These are phyloP conservation scores for Scenedesmus sp. DNA, from an alignment of 163 green algal species.

Conservation along the genomic window DNA sequence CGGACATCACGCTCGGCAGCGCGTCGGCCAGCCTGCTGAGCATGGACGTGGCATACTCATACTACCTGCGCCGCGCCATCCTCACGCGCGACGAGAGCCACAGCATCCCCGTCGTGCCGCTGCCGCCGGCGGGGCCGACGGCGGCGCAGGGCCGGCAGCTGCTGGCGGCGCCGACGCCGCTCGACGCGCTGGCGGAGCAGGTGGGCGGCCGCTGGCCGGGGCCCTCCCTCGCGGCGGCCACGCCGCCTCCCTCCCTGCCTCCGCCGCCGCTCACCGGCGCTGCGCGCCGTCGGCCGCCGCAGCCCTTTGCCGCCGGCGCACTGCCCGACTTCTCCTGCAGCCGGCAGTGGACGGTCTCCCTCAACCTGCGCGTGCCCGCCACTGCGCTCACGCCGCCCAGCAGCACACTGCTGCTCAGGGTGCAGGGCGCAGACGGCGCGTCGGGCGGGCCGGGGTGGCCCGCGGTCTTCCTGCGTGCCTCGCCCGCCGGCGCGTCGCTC, in stretches of 20 bases:
- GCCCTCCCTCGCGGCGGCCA: no score
- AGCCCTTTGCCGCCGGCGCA: background rate
- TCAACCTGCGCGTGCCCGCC: constrained; percentile 39
- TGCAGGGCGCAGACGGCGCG: background rate
- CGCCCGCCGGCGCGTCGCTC: background rate
- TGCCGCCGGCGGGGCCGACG: constrained; percentile 5
- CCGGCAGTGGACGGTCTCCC: constrained; percentile 35
- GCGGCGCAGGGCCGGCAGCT: constrained; percentile 10
- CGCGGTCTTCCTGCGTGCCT: background rate
- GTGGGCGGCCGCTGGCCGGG: no score
- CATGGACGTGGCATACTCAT: constrained; percentile 48
- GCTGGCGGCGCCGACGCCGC: background rate
- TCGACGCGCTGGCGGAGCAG: constrained; percentile 15
- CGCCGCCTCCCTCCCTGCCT: no score
- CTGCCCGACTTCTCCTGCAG: constrained; percentile 42
- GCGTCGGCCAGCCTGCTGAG: constrained; percentile 26
- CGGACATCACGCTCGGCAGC: constrained; percentile 35
- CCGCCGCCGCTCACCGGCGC: no score
- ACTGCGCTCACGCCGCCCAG: background rate
- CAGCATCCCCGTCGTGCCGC: constrained; percentile 45
- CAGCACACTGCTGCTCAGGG: constrained; percentile 24
- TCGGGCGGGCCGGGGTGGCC: constrained; percentile 20
- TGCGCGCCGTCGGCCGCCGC: background rate
- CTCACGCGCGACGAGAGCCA: constrained; percentile 38
- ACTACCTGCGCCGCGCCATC: constrained; percentile 46